Conservation (phyloP, 768 basidiomycete species). For the Pisolithus tinctorius region DNA sequence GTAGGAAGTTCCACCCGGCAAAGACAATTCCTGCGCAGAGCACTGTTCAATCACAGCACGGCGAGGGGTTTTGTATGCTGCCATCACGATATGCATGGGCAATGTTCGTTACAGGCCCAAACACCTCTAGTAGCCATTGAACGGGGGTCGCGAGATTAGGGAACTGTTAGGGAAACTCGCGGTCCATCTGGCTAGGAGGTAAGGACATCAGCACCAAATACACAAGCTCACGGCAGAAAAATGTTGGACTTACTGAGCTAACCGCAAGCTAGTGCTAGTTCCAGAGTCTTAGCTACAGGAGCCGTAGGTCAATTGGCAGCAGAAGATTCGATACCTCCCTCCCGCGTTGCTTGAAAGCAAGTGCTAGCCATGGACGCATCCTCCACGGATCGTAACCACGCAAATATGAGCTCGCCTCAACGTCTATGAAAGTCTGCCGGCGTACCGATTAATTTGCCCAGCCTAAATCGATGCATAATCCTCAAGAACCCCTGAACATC, state of each 20-base stretch:
- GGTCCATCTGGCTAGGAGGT: slow-evolving; percentile 43
- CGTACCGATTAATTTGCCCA: slow-evolving; percentile 88
- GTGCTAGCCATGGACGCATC: slow-evolving; percentile 69
- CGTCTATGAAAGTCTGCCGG: slow-evolving; percentile 1
- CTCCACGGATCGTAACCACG: slow-evolving; percentile 82
- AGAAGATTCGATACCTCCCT: slow-evolving; percentile 36
- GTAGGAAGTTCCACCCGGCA: slow-evolving; percentile 69
- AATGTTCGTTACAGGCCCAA: too few species aligned
- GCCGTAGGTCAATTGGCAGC: background rate
- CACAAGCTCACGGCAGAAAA: slow-evolving; percentile 2
- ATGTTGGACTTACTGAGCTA: slow-evolving; percentile 52
- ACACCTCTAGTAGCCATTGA: too few species aligned
- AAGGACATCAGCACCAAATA: slow-evolving; percentile 3
- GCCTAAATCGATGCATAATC: slow-evolving; percentile 81
- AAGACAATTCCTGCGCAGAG: slow-evolving; percentile 79
- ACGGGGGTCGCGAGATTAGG: slow-evolving; percentile 64
- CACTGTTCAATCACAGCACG: slow-evolving; percentile 77
- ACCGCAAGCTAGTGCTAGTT: slow-evolving; percentile 61
- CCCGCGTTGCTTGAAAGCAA: slow-evolving; percentile 79
- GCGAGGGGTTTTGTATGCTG: slow-evolving; percentile 80
- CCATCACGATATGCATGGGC: too few species aligned
- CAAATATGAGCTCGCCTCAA: background rate
- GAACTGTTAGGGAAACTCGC: slow-evolving; percentile 31
- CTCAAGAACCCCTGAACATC: slow-evolving; percentile 89
- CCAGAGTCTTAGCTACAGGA: slow-evolving; percentile 68